phyloP scores from a whole-genome alignment of 2,329 filamentous ascomycete species.

The Xylariaceae sp. region DNA sequence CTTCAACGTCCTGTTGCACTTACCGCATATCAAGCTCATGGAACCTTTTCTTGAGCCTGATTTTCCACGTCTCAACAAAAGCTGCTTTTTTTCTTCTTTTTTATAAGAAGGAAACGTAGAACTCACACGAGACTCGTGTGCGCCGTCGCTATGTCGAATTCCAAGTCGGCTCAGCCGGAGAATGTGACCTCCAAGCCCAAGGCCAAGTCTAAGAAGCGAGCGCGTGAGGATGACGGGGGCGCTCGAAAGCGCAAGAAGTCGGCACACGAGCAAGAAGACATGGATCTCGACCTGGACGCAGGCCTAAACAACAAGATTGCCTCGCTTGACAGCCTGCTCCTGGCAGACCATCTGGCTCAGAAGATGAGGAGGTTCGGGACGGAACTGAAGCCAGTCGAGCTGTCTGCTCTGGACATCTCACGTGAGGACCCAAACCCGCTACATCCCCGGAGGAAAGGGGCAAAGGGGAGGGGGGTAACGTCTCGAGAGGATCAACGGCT shows the following conservation, averaged over 20 bases:
- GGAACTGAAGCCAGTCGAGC: slow-evolving; percentile 74
- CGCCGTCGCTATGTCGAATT: slow-evolving; percentile 20
- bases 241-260: slow-evolving; percentile 46
- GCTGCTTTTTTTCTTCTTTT: too few species aligned
- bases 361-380: slow-evolving; percentile 69
- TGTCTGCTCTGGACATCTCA: slow-evolving; percentile 73
- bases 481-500: not conserved
- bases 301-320: slow-evolving; percentile 74
- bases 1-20: too few species aligned
- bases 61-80: too few species aligned
- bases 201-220: slow-evolving; percentile 44
- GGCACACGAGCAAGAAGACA: slow-evolving; percentile 46
- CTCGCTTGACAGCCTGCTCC: slow-evolving; percentile 71
- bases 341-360: slow-evolving; percentile 81
- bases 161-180: slow-evolving; percentile 9
- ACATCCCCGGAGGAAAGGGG: too few species aligned
- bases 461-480: too few species aligned
- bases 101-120: too few species aligned
- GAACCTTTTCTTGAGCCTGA: too few species aligned
- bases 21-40: too few species aligned
- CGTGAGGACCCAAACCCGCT: slow-evolving; percentile 41
- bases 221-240: slow-evolving; percentile 36
- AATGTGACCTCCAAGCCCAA: slow-evolving; percentile 17
- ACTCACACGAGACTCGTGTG: too few species aligned
- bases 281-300: slow-evolving; percentile 56